A percentile compares a stretch with the other conserved stretches of the same genome.
These are phyloP conservation scores for Calonectria fujianensis DNA, from an alignment of 2,329 filamentous ascomycete species.

Conservation along the genomic window DNA sequence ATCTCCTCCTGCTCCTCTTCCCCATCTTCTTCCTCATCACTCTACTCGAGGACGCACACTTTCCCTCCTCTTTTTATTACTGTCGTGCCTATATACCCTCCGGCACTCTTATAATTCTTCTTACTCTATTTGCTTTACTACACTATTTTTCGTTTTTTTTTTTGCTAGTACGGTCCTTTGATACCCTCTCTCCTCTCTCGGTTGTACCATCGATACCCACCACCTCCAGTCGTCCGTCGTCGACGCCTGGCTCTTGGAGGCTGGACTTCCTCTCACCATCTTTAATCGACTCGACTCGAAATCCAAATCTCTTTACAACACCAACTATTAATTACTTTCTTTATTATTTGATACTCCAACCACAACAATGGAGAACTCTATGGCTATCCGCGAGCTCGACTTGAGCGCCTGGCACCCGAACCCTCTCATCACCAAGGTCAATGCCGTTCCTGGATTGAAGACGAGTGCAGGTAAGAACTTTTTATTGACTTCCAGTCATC, in stretches of 20 bases:
- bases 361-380: slow-evolving; percentile 54
- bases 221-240: slow-evolving; percentile 23
- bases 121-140: slow-evolving; percentile 40
- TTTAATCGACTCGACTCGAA: slow-evolving; percentile 30
- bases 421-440: slow-evolving; percentile 73
- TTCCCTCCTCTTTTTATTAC: slow-evolving; percentile 39
- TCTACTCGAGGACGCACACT: slow-evolving; percentile 23
- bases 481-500: slow-evolving; percentile 24
- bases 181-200: slow-evolving; percentile 16
- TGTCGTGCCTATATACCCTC: slow-evolving; percentile 36
- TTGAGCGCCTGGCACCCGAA: slow-evolving; percentile 68
- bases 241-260: slow-evolving; percentile 49
- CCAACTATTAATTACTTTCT: slow-evolving; percentile 35
- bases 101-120: slow-evolving; percentile 24
- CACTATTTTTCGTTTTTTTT: slow-evolving; percentile 27
- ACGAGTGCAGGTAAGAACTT: slow-evolving; percentile 75
- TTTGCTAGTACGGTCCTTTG: slow-evolving; percentile 31
- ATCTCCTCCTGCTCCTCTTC: slow-evolving; percentile 29
- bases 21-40: slow-evolving; percentile 30
- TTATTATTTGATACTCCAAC: slow-evolving; percentile 36
- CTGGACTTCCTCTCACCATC: slow-evolving; percentile 52
- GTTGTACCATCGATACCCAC: slow-evolving; percentile 33
- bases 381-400: slow-evolving; percentile 69
- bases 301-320: slow-evolving; percentile 30
- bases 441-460: slow-evolving; percentile 74